phyloP scores from a whole-genome alignment of 169 alveolate genomes.

The Plasmodium cynomolgi region DNA sequence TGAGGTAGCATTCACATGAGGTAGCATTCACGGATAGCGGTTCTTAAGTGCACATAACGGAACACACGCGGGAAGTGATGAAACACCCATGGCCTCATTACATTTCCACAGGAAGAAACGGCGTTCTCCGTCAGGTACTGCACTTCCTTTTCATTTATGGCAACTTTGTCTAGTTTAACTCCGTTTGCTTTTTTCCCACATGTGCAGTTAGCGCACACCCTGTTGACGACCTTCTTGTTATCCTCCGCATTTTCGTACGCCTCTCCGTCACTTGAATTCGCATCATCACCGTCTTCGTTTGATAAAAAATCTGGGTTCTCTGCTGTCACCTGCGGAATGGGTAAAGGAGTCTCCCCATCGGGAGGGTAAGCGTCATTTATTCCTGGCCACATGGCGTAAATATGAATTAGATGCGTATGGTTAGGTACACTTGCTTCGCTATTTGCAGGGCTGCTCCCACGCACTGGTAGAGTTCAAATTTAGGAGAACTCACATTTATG shows the following conservation, averaged over 20 bases:
- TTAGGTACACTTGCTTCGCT: background rate
- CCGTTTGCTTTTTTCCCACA: constrained; percentile 54
- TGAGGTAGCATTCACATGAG: background rate
- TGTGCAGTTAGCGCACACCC: constrained; percentile 74
- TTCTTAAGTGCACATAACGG: background rate
- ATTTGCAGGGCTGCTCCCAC: background rate
- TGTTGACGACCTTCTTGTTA: constrained; percentile 58
- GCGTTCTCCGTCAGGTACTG: constrained; percentile 60
- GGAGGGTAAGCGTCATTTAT: background rate
- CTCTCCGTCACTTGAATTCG: constrained; percentile 46
- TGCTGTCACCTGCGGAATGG: constrained; percentile 38
- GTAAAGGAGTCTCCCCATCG: background rate
- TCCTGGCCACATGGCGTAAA: background rate
- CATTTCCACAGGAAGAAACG: constrained; percentile 74
- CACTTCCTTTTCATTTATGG: constrained; percentile 37
- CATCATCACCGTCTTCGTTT: constrained; percentile 29
- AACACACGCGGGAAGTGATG: background rate
- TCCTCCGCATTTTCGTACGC: constrained; percentile 33
- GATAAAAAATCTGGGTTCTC: constrained; percentile 56
- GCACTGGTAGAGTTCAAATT: background rate
- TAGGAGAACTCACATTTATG: constrained; percentile 63
- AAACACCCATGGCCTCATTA: background rate
- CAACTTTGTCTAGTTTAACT: constrained; percentile 22
- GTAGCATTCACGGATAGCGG: background rate
- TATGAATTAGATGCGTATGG: no score